A percentile compares a stretch with the other conserved stretches of the same genome.
These are phyloP conservation scores for Glebionis coronaria DNA, from an alignment of 129 eudicot genomes.

Conservation along the genomic window DNA sequence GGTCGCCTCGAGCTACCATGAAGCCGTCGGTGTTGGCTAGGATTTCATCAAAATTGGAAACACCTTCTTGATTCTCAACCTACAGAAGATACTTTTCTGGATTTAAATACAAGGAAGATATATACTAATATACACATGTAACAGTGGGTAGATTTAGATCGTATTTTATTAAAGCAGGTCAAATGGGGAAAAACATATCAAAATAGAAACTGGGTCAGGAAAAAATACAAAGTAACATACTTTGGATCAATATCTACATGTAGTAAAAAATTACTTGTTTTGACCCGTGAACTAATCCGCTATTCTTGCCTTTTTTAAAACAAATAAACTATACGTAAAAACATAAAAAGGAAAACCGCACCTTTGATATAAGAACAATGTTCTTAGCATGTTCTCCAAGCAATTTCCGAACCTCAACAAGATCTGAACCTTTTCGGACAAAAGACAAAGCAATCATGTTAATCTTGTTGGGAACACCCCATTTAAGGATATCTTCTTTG, in stretches of 20 bases:
- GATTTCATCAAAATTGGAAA: constrained; percentile 64
- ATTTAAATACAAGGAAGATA: constrained; percentile 2
- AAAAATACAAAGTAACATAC: no score
- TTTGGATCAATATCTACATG: neutral
- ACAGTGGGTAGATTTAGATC: neutral
- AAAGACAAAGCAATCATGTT: constrained; percentile 39
- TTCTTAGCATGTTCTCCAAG: constrained; percentile 41
- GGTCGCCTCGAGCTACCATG: constrained; percentile 78
- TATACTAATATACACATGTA: neutral
- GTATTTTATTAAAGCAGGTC: neutral
- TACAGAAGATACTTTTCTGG: constrained; percentile 6
- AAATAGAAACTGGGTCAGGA: neutral
- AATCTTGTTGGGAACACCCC: constrained; percentile 40
- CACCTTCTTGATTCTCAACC: constrained; percentile 88
- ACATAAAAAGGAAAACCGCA: neutral
- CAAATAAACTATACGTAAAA: neutral
- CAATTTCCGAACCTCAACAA: constrained; percentile 37
- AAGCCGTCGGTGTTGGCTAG: constrained; percentile 65
- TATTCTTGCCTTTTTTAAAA: neutral
- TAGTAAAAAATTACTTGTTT: neutral
- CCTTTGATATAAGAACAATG: constrained; percentile 42
- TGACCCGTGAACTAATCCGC: neutral
- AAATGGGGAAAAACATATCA: neutral
- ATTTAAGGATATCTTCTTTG: constrained; percentile 33
- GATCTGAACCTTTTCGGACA: constrained; percentile 39